Evolutionary conservation across 306 rosid genomes (phyloP), one percentile per base, ranked within the genome.

Genomic region (Acmispon strigosus): DNA sequence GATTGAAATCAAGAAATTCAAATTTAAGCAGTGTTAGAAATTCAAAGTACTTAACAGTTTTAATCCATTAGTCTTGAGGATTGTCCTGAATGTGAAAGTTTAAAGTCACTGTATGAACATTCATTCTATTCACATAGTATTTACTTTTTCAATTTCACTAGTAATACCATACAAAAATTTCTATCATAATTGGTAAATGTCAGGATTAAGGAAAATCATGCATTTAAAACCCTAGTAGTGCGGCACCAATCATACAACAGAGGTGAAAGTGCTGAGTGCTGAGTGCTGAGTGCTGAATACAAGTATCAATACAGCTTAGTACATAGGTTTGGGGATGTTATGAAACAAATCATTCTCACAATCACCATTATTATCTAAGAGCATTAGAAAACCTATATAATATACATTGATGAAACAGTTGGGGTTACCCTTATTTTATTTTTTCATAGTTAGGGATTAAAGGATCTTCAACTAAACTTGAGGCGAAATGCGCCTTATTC

Each of bases 401-500:
- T 60, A 53, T 9, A 70, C 70, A 74, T 44, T 66, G 44, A 44
- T 73, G 15, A 76, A 61, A 55, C 69, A 68, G 8, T 69, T 62
- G 44, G 52, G 62, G 34, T 54, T 71, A 34, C 49, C 24, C 73
- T 63, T 62, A 58, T 58, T 67, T 66, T 14, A 18, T 50, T 62
- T 56, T 68, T 32, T 59, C 75, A 52, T 2, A 67, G n/a, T 54
- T 13, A 41, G 11, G 65, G 50, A 42, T 42, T 62, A 17, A 39
- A 19, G 10, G 19, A 34, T 56, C 73, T 9, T 54, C 42, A 62
- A 16, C 52, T 72, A 52, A 12, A 29, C 22, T 29, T 55, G 19
- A 6, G 80, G 27, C 43, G 58, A 73, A 36, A 56, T 18, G 49
- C 66, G 79, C 69, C 71, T 86, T 50, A 61, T 44, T 77, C 90